phyloP scores from a whole-genome alignment of 140 eudicot genomes.

The Senecio squalidus region DNA sequence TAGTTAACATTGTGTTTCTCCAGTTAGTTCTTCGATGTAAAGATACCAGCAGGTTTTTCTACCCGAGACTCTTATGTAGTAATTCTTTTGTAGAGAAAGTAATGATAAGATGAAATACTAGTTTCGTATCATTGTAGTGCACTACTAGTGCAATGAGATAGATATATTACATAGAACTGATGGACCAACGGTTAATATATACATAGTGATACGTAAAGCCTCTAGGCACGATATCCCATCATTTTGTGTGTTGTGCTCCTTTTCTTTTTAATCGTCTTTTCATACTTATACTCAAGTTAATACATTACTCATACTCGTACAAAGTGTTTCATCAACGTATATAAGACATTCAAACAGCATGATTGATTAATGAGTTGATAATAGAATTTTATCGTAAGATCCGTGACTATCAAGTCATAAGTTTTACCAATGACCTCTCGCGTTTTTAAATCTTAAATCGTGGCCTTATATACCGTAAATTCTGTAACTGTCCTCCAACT shows the following conservation, averaged over 20 bases:
- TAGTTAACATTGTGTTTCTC: slow-evolving; percentile 9
- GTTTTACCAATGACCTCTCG: neutral
- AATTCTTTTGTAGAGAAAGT: slow-evolving; percentile 24
- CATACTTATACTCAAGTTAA: no score
- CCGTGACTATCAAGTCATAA: neutral
- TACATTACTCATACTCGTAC: no score
- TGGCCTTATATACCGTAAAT: no score
- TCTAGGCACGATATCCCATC: neutral
- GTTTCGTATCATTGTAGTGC: slow-evolving; percentile 8
- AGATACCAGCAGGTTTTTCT: neutral
- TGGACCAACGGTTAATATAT: slow-evolving; percentile 5
- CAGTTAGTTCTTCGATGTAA: slow-evolving; percentile 14
- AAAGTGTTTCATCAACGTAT: neutral
- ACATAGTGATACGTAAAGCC: slow-evolving; percentile 7
- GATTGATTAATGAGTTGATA: neutral
- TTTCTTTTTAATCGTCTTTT: neutral
- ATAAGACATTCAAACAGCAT: neutral
- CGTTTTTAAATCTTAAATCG: no score
- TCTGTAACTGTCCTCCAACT: no score
- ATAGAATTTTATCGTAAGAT: neutral
- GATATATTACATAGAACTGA: slow-evolving; percentile 5
- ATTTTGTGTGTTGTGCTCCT: neutral
- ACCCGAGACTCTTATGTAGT: slow-evolving; percentile 2
- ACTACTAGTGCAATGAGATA: slow-evolving; percentile 12
- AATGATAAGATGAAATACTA: slow-evolving; percentile 3